Evolutionary conservation across 2,329 filamentous ascomycete genomes (phyloP), one percentile per base, ranked within the genome.

Genomic region (Nectriaceae sp.): DNA sequence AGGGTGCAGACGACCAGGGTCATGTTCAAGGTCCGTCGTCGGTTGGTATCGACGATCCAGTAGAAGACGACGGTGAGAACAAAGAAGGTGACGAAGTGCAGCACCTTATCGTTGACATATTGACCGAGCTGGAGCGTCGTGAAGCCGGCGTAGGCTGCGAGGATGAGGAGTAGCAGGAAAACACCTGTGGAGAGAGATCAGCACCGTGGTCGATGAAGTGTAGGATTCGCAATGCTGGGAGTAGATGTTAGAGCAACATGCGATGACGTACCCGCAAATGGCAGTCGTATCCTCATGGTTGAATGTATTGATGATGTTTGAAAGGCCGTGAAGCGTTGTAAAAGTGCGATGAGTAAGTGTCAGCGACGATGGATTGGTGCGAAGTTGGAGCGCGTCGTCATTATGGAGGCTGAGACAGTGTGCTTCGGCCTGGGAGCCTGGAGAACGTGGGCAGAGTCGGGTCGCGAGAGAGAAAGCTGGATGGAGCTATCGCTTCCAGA

Each of bases 1-100:
- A 87, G 71, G 5, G 92, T 95, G 73, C 90, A 95, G 51, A 90
- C 77, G 19, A 90, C 68, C 21, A 97, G 75, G 13, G 92, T 96
- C 56, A 96, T 74, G 70, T 99, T 88, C 41, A 96, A 76, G 18
- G 85, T 87, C 59, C 93, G 89, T 43, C 93, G 86, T 54, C 94
- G 89, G 54, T 85, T 88, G 44, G 91, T 95, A 69, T 99, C 94
- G 61, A 97, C 74, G 66, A 97, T 89, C 91, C 94, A 99, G 82
- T 99, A 99, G 79, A 97, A 97, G 59, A 82, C 74, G 56, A 89
- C 71, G 15, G 93, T 96, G 44, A 99, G 80, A 57, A 90, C 67
- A 78, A 97, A 96, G 76, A 99, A 97, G 62, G 89, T 92, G 49
- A 91, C 53, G 61, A 89, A 79, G 71, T 97, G 94, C 21, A 97